phyloP scores from a whole-genome alignment of 2,329 filamentous ascomycete genomes.

The Phaeosphaeriaceae sp. region DNA sequence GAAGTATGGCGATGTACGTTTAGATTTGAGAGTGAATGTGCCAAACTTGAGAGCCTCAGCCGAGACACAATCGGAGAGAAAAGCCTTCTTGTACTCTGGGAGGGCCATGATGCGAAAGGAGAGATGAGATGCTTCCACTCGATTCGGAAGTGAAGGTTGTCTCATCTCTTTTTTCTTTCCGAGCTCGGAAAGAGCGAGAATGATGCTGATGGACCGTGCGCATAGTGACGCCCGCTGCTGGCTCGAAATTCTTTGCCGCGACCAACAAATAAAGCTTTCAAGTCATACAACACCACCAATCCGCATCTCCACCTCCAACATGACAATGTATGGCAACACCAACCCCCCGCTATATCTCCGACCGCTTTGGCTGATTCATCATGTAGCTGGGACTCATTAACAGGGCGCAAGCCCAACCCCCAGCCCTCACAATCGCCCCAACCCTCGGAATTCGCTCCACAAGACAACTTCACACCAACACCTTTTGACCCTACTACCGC shows the following conservation, averaged over 20 bases:
- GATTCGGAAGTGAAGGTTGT: too few species aligned
- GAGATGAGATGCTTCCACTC: neutral
- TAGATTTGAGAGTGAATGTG: conserved; percentile 88
- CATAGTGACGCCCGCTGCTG: conserved; percentile 30
- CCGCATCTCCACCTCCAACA: conserved; percentile 22
- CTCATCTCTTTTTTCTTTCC: conserved; percentile 29
- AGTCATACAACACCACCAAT: conserved; percentile 20
- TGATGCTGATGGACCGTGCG: conserved; percentile 19
- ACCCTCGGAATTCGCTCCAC: conserved; percentile 42
- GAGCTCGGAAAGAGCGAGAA: conserved; percentile 35
- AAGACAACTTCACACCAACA: conserved; percentile 59
- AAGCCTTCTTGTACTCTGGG: conserved; percentile 66
- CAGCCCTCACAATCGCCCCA: conserved; percentile 51
- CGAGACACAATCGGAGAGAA: conserved; percentile 72
- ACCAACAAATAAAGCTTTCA: conserved; percentile 22
- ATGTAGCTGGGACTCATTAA: conserved; percentile 61
- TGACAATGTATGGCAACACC: conserved; percentile 42
- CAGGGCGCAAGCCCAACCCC: conserved; percentile 62
- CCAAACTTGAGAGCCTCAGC: conserved; percentile 80
- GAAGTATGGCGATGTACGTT: conserved; percentile 91
- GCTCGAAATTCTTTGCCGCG: conserved; percentile 42
- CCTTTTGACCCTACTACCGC: conserved; percentile 73
- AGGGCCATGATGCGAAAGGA: conserved; percentile 31
- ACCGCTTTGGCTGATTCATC: conserved; percentile 6
- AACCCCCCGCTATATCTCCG: neutral